A percentile compares a stretch with the other conserved stretches of the same genome.
Conservation (phyloP, 202 grass and related monocot species). For the Brachypodium distachyon region DNA sequence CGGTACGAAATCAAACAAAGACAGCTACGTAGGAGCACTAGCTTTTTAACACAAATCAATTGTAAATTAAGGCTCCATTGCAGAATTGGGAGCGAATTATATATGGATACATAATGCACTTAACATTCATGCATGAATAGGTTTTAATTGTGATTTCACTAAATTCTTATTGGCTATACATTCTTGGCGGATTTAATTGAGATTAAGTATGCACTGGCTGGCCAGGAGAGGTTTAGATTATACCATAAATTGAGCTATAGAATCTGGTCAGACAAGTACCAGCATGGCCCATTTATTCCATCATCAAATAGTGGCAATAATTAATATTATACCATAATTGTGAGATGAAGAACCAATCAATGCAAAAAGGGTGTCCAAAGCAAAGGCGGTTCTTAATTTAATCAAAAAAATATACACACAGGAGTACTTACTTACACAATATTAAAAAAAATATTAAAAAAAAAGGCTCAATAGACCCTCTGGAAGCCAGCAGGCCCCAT, state of each 20-base stretch:
- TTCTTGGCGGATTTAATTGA: neutral
- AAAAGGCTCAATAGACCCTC: neutral
- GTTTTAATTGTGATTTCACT: no score
- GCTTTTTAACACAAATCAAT: neutral
- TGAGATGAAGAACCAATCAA: neutral
- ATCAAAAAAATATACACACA: neutral
- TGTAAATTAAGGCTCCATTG: neutral
- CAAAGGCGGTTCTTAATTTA: neutral
- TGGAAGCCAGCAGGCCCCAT: neutral
- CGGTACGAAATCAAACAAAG: neutral
- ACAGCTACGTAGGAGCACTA: neutral
- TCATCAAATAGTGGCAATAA: neutral
- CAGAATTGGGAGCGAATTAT: neutral
- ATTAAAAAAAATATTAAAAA: neutral
- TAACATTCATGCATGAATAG: neutral
- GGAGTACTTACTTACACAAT: no score
- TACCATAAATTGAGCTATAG: neutral
- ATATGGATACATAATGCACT: neutral
- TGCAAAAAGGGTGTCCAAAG: slow-evolving; percentile 9
- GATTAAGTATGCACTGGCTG: neutral
- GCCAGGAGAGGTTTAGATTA: neutral
- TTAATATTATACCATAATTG: neutral
- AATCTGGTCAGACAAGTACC: neutral
- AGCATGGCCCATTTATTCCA: neutral
- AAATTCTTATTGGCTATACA: no score